Evolutionary conservation across 352 stramenopile genomes (phyloP), one percentile per base, ranked within the genome.

Genomic region (Blastocystis sp.): DNA sequence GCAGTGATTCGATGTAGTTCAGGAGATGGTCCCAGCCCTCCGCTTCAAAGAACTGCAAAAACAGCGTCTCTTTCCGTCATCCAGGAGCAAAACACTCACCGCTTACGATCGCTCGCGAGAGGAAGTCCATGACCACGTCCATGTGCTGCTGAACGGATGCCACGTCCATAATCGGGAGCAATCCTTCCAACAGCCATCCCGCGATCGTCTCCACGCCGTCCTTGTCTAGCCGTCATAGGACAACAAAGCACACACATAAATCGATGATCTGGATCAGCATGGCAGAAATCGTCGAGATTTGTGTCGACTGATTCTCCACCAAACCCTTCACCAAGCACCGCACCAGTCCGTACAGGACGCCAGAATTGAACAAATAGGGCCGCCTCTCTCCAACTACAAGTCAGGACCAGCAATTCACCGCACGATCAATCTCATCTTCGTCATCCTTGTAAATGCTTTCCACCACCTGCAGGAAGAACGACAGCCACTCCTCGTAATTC

Each of bases 391-490:
- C 26, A 9, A 74, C 63, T 74, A 74, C 19, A 41, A 35, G 39
- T 41, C 0, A 74, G 19, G 12, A 39, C 24, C 13, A 1, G 21
- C 10, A 21, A 3, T 12, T 65, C 24, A 31, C 26, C 16, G 26
- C 21, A 65, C 60, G 13, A 29, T 67, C 37, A 16, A 37, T 31
- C 61, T 26, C 26, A 39, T 80, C 45, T n/a, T 80, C 69, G 31
- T 51, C 33, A 21, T 33, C 29, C 1, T 29, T 39, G 31, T 81
- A 81, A 4, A 81, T 62, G 9, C 31, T 31, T 31, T 85, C 60
- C 26, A 69, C 61, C n/a, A 85, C 45, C 3, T 10, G 24, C 31
- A 85, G 74, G 60, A 85, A 67, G 45, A 85, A 85, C 29, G 59
- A 10, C 24, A 85, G 29, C 74, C 74, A 85, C 16, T 66, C 29